These are phyloP conservation scores for Vigna angularis DNA, from an alignment of 306 rosid genomes.

Conservation along the genomic window DNA sequence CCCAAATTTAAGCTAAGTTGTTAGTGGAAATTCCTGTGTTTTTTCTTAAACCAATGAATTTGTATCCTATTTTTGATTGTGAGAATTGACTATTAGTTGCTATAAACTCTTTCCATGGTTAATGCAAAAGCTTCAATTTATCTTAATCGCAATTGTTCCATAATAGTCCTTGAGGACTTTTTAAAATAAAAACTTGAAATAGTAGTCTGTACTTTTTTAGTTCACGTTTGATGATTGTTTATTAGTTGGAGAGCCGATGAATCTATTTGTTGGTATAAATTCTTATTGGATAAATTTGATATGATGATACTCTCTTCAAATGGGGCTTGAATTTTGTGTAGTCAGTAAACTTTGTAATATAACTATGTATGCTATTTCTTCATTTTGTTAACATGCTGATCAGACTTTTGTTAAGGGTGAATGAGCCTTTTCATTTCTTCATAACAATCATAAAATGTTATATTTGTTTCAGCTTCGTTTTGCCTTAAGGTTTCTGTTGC, in stretches of 20 bases:
- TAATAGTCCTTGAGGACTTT: background rate
- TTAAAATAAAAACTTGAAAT: no score
- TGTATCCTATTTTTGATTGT: conserved; percentile 10
- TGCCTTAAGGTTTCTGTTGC: conserved; percentile 28
- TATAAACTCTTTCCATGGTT: background rate
- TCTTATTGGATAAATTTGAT: conserved; percentile 27
- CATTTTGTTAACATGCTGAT: conserved; percentile 3
- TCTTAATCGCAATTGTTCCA: background rate
- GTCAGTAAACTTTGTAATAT: background rate
- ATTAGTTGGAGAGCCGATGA: conserved; percentile 5
- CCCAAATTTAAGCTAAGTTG: background rate
- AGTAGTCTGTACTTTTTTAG: no score
- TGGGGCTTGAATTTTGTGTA: background rate
- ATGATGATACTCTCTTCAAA: conserved; percentile 14
- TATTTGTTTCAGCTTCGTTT: conserved; percentile 6
- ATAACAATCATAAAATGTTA: background rate
- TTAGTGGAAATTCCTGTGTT: background rate
- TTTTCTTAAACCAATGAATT: background rate
- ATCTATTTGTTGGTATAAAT: conserved; percentile 11
- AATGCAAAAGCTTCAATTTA: conserved; percentile 6
- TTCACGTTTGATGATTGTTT: background rate
- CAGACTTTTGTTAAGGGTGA: background rate
- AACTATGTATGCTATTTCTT: conserved; percentile 5
- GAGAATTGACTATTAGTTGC: background rate
- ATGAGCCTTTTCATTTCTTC: background rate